Evolutionary conservation across 768 basidiomycete genomes (phyloP).

Genomic region (Rhodotorula paludigena): DNA sequence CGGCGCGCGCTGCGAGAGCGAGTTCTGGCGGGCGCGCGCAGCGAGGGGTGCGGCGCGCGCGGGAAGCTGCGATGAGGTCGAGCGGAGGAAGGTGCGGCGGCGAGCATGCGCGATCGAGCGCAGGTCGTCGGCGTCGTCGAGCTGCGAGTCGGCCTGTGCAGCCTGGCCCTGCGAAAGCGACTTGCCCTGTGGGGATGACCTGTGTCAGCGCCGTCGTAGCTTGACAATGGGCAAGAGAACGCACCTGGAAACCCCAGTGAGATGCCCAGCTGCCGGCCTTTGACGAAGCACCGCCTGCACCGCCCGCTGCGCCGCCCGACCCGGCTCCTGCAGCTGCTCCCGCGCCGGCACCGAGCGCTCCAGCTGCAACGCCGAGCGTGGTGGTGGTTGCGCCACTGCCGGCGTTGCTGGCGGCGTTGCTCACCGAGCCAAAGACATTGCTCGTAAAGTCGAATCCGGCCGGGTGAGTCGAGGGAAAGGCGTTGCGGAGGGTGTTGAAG

Average conservation of each 20-base stretch:
- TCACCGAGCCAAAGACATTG: slow-evolving; percentile 28
- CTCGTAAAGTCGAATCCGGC: slow-evolving; percentile 25
- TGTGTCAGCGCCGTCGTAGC: too few relatives aligned
- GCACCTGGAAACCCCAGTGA: slow-evolving; percentile 32
- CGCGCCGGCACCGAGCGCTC: slow-evolving; percentile 20
- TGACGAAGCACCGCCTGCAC: slow-evolving; percentile 16
- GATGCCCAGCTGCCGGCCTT: slow-evolving; percentile 31
- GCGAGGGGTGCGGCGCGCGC: neutral
- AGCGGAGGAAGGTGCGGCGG: slow-evolving; percentile 7
- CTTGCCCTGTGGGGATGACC: neutral
- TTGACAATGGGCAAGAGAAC: neutral
- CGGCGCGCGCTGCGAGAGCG: neutral
- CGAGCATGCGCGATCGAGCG: slow-evolving; percentile 11
- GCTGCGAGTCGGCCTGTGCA: slow-evolving; percentile 21
- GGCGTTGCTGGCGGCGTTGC: slow-evolving; percentile 7
- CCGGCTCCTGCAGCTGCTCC: slow-evolving; percentile 8
- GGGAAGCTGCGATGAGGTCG: neutral
- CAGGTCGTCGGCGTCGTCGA: slow-evolving; percentile 31
- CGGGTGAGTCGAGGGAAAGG: slow-evolving; percentile 28
- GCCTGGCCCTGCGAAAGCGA: slow-evolving; percentile 10
- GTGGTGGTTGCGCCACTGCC: neutral
- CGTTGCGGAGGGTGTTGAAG: slow-evolving; percentile 28
- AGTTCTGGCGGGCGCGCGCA: slow-evolving; percentile 5
- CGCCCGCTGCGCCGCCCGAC: slow-evolving; percentile 6
- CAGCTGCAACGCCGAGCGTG: slow-evolving; percentile 16